Base-by-base conservation (phyloP, 345 rosid genomes). In the Corymbia maculata region DNA sequence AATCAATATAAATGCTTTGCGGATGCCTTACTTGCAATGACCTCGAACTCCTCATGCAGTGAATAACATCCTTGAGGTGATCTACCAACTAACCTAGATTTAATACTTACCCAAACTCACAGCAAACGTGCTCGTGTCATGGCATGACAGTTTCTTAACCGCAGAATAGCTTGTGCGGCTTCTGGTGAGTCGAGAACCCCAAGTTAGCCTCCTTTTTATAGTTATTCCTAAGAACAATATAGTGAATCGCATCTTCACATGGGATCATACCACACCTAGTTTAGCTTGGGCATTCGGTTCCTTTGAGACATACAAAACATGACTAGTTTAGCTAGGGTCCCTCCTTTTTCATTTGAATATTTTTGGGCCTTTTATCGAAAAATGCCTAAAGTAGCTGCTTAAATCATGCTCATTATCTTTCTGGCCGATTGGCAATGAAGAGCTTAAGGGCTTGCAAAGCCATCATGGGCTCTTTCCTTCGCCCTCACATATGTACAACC, bases 151-250 rank as follows among this genome's bases (percentile, higher is more conserved):
- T 52, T 52, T 52, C 53, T 52, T 52, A 2, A 1, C 53, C 53
- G 1, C 0, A 0, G 21, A 52, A 4, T 6, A 15, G 16, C 7
- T 19, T 0, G 3, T 52, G 53, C 1, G 0, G 53, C 0, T 0
- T 7, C 0, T 52, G 0, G 53, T 1, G 1, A 52, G 21, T 3
- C 0, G 3, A 52, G 17, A 1, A 14, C 8, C 7, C 53, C 2
- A 52, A 0, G 19, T 1, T 3, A 52, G 3, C 53, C 8, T 52
- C 14, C 8, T 0, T 52, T 52, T 0, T 14, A 52, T 52, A 52
- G 21, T 16, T 52, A 19, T 52, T 52, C 1, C 0, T 14, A 0
- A 14, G 53, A 52, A 15, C 21, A 52, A 5, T 52, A 15, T 7
- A 0, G 1, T 1, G 17, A 52, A 52, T 52, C 5, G 16, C 3